Percentiles rank a stretch among this genome's conserved stretches.
Conservation (phyloP, 306 rosid species). For the Begonia fuchsioides region DNA sequence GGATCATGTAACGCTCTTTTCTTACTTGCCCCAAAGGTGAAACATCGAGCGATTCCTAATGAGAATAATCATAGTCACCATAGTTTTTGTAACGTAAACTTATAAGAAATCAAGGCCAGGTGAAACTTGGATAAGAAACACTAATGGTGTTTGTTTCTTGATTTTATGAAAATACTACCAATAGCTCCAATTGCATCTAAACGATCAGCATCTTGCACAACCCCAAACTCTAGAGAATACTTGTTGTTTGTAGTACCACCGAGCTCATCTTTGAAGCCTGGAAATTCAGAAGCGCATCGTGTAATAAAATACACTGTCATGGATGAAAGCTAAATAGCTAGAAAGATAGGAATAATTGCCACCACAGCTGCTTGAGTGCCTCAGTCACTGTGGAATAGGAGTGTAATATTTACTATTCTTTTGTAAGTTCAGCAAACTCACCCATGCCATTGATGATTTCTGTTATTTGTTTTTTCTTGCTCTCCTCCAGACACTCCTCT, state of each 20-base stretch:
- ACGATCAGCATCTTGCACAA: conserved; percentile 93
- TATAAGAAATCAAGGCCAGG: neutral
- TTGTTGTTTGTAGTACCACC: conserved; percentile 30
- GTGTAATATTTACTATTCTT: no score
- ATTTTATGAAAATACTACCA: conserved; percentile 25
- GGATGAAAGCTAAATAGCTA: no score
- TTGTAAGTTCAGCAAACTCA: conserved; percentile 18
- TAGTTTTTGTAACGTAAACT: no score
- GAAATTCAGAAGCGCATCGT: conserved; percentile 7
- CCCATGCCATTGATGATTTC: conserved; percentile 69
- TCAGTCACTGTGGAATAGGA: no score
- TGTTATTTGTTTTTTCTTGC: conserved; percentile 33
- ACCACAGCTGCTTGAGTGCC: no score
- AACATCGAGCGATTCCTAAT: conserved; percentile 85
- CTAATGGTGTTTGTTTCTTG: no score
- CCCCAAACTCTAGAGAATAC: conserved; percentile 53
- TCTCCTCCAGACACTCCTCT: conserved; percentile 52
- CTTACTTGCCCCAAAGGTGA: conserved; percentile 85
- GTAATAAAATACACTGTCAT: neutral
- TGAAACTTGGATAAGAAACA: neutral
- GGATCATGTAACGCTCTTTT: conserved; percentile 58
- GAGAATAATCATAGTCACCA: no score
- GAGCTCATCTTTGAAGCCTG: conserved; percentile 88
- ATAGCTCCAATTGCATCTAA: conserved; percentile 96
- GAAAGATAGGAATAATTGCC: no score